Base-by-base conservation (phyloP, 768 basidiomycete species). In the Mycena galopus region DNA sequence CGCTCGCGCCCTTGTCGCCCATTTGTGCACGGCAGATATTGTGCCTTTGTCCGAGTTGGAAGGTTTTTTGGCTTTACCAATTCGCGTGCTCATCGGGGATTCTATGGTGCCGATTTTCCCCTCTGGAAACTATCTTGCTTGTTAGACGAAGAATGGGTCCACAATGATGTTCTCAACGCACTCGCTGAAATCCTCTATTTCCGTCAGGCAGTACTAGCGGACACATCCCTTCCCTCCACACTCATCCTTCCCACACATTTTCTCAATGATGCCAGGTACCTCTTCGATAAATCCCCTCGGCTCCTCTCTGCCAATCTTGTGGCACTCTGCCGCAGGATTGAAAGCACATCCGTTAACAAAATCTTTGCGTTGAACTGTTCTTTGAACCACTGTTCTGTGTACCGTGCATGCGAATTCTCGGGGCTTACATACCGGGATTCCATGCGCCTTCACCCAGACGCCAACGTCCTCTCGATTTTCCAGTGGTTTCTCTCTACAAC, bases 71-170 rank as follows among this genome's bases (percentile, higher is more conserved):
- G n/a, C n/a, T n/a, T n/a, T n/a, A n/a, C n/a, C n/a, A n/a, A n/a
- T n/a, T n/a, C n/a, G n/a, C n/a, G n/a, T n/a, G n/a, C n/a, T n/a
- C n/a, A n/a, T n/a, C n/a, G n/a, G n/a, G n/a, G n/a, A n/a, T n/a
- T n/a, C n/a, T n/a, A n/a, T n/a, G n/a, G n/a, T n/a, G n/a, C n/a
- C n/a, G n/a, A n/a, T n/a, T n/a, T n/a, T n/a, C n/a, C 77, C 4
- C 67, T 77, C 9, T 75, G 71, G 63, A 67, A 75, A n/a, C 63
- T 78, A 16, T 69, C 51, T 16, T 72, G 70, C 32, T 72, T 79
- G n/a, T 69, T 79, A 2, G 72, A 58, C 12, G 79, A 79, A 50
- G 68, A 65, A 16, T 79, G 77, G 78, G 47, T 78, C 11, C 72
- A 76, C 32, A 76, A 79, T 25, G 72, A 76, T 67, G 67, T 76